Base-by-base conservation (phyloP, 306 rosid genomes). In the Sphenostylis stenocarpa region DNA sequence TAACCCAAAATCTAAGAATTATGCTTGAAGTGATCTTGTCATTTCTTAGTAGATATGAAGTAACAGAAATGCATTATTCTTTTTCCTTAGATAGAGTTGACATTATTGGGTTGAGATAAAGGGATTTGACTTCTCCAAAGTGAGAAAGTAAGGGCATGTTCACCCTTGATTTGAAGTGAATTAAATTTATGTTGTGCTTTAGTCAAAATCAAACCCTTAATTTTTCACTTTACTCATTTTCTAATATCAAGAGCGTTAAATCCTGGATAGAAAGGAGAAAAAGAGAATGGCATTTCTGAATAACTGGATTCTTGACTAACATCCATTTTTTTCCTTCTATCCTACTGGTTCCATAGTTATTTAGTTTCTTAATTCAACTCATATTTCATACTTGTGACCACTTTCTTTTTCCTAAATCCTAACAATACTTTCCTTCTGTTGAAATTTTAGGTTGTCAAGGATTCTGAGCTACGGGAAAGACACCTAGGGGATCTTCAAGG, bases 401-500 rank as follows among this genome's bases (percentile, higher is more conserved):
- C 5, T 29, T 70, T 76, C 51, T 13, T 28, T 69, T 68, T 75
- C 45, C 45, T 41, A 10, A 11, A 41, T 58, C 43, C 43, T 4
- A 20, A 60, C 14, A 61, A 13, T 63, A 41, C 53, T 48, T 70
- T 5, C 77, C 21, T 82, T 52, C 20, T 15, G 48, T 63, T 76
- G 74, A 72, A 70, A 80, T 72, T 82, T 72, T 85, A 92, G 97
- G 93, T 94, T 75, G 77, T 84, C 83, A 84, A 77, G 82, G 96
- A 95, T 81, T 76, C 84, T 82, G 89, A 81, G 57, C 70, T 95
- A 78, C 86, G 97, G 66, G 96, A 95, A 80, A 85, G 98, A 82
- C 81, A 95, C 81, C 82, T 90, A 19, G 98, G 97, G 76, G 91
- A 89, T 72, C 95, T 95, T 80, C 98, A 95, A 84, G 97, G 97